Percentiles rank a stretch among this genome's conserved stretches.
phyloP scores from a whole-genome alignment of 2,329 filamentous ascomycete species.

The Penicillium sp. region DNA sequence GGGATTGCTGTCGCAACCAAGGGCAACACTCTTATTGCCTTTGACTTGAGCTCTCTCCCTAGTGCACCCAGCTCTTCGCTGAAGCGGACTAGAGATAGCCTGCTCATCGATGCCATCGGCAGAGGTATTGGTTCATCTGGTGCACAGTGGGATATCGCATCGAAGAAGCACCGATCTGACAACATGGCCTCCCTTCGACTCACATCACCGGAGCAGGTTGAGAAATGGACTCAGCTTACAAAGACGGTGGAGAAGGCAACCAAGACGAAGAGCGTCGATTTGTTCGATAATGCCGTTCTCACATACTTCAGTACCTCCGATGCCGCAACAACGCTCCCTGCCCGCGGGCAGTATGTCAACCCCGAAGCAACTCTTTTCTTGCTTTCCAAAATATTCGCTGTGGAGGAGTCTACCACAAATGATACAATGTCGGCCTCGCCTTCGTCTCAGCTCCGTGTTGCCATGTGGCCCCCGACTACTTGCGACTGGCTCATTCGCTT shows the following conservation, averaged over 20 bases:
- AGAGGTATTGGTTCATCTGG: constrained; percentile 39
- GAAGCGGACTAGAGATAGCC: constrained; percentile 42
- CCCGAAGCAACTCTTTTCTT: constrained; percentile 38
- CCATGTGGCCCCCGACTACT: constrained; percentile 38
- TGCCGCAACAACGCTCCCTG: constrained; percentile 23
- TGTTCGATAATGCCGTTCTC: constrained; percentile 38
- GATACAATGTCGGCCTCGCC: constrained; percentile 27
- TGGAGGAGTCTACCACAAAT: constrained; percentile 19
- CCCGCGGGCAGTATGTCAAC: constrained; percentile 32
- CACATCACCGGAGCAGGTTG: constrained; percentile 29
- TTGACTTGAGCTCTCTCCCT: constrained; percentile 41
- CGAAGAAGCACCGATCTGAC: constrained; percentile 32
- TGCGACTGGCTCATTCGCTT: constrained; percentile 43
- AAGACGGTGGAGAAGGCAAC: constrained; percentile 29
- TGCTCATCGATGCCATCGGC: constrained; percentile 44
- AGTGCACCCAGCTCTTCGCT: constrained; percentile 28
- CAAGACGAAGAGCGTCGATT: constrained; percentile 25
- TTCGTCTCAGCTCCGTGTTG: constrained; percentile 30
- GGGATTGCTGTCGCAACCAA: constrained; percentile 43
- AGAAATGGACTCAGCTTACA: constrained; percentile 37
- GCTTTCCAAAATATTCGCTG: constrained; percentile 40
- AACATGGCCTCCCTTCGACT: constrained; percentile 33
- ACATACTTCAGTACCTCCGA: constrained; percentile 27
- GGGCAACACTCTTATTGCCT: constrained; percentile 43
- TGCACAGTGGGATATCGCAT: constrained; percentile 28